A percentile compares a stretch with the other conserved stretches of the same genome.
phyloP scores from a whole-genome alignment of 768 basidiomycete genomes.

The Leccinum imitatum region DNA sequence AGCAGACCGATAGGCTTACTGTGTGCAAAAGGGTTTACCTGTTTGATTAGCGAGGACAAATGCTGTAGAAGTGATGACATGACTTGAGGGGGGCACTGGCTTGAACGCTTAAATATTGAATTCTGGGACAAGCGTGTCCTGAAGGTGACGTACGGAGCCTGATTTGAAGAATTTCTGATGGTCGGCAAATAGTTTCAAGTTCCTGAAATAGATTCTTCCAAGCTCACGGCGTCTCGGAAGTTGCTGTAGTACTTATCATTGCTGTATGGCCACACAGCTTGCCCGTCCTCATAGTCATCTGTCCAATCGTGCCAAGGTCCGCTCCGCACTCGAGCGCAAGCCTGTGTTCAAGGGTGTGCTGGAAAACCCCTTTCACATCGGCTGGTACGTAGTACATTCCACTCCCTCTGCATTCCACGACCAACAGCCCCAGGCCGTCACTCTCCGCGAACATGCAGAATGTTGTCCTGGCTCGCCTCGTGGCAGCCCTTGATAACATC shows the following conservation, averaged over 20 bases:
- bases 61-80: slow-evolving; percentile 18
- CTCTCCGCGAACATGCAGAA: slow-evolving; percentile 66
- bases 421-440: slow-evolving; percentile 49
- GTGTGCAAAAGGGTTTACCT: background rate
- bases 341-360: slow-evolving; percentile 67
- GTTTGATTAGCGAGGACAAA: background rate
- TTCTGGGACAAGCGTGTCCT: background rate
- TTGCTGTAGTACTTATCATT: background rate
- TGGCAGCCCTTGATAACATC: slow-evolving; percentile 51
- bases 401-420: background rate
- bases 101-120: background rate
- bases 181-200: too few species aligned
- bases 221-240: background rate
- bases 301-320: slow-evolving; percentile 62
- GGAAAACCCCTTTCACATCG: slow-evolving; percentile 67
- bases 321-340: slow-evolving; percentile 51
- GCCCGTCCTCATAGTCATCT: slow-evolving; percentile 54
- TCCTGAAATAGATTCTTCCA: background rate
- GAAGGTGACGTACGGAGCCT: too few species aligned
- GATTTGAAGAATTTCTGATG: too few species aligned
- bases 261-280: slow-evolving; percentile 42
- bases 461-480: slow-evolving; percentile 48
- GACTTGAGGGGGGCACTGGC: slow-evolving; percentile 4
- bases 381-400: slow-evolving; percentile 53
- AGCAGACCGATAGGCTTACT: slow-evolving; percentile 2